Evolutionary conservation across 148 eudicot genomes (phyloP), one percentile per base, ranked within the genome.

Genomic region (Nyssa sinensis): DNA sequence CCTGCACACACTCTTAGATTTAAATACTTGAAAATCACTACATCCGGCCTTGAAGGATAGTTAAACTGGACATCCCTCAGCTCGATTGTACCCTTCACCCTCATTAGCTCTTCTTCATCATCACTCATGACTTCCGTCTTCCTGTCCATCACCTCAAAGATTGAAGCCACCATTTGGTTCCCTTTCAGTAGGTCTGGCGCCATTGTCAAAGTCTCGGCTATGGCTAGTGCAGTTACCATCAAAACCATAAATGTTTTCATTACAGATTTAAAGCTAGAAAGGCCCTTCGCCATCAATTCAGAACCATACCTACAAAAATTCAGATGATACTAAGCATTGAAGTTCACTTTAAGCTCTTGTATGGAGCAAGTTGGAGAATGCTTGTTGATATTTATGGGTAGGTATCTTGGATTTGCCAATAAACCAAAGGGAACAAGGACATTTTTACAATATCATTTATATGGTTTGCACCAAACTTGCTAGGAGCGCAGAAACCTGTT

Each of bases 171-270:
- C 98, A 96, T 93, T 69, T 93, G 89, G 83, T 85, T 93, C 62
- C 99, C 98, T 81, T 93, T 96, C 0, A 93, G 82, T 31, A 96
- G 78, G 76, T 96, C 99, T 5, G 99, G 99, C 64, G 97, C 98
- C 94, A 89, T 83, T 25, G 98, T 98, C 71, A 96, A 77, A 33
- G 97, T 96, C 81, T 91, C 97, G 7, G 98, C 99, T 98, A 96
- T 93, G 70, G 94, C 91, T 78, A 96, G 81, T 32, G 98, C 99
- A 0, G 98, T 96, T 35, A 96, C 99, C 25, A 96, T 89, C 74
- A 96, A 70, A 49, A 96, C 97, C 99, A 96, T 96, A 77, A 96
- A 96, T 27, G 97, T 75, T 69, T 96, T 96, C 93, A 96, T 96
- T 33, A 96, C 90, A 11, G 98, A 89, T 78, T 93, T 89, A 75